Base-by-base conservation (phyloP, 345 rosid genomes). In the Citrus medica region DNA sequence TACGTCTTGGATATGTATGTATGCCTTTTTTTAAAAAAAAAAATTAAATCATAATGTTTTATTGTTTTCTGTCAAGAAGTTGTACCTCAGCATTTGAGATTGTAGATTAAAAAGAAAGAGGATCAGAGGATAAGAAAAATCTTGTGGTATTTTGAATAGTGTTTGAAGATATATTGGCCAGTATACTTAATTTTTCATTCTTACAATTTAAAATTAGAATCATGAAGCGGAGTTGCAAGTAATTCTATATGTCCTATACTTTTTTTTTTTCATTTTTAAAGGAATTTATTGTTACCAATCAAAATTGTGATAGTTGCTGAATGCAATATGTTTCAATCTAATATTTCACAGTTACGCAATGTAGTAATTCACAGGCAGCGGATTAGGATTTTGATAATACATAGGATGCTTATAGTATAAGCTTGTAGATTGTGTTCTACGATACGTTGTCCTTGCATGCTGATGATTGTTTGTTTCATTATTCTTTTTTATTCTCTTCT, bases 1-100 rank as follows among this genome's bases (percentile, higher is more conserved):
- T 95, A 82, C 97, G 98, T 25, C 66, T 95, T 85, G 98, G 98
- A 76, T 85, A 82, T 89, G 98, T 95, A 92, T 85, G 98, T 83
- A 79, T 67, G 33, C 58, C 21, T 28, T 79, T 69, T 73, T 40
- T 24, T 61, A 0, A 0, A 32, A 32, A 32, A 33, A 10, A 42
- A 42, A 10, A 2, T 42, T 46, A 51, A 55, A 51, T 40, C 73
- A 30, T 28, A 74, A 46, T n/a, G 25, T 67, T 48, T n/a, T 35
- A 42, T 75, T 75, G 42, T 63, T 46, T n/a, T 24, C 22, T 38
- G 48, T 72, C 64, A 24, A 37, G 56, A 73, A 40, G 61, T 46
- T 63, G 37, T 75, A 48, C 69, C 58, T 63, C 30, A 63, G 22
- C 30, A 38, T 64, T 22, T 46, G 28, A 30, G 22, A 63, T 63